Evolutionary conservation across 192 early-diverging fungal species (phyloP).

Genomic region (Endogone sp.): DNA sequence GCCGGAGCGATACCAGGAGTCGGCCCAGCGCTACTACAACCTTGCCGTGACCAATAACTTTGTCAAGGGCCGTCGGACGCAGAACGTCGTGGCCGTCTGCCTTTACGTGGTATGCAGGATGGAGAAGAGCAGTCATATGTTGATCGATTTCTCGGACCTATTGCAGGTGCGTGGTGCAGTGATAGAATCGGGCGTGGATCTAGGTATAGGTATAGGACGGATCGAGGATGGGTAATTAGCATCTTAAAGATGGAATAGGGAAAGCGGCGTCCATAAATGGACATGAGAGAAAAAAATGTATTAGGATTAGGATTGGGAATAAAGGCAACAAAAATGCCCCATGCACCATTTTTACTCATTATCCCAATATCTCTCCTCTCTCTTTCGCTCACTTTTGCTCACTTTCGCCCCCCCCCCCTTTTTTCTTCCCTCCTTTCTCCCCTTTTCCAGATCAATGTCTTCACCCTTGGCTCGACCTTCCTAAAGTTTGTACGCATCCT

Average conservation of each 20-base stretch:
- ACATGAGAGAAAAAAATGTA: background rate
- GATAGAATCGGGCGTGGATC: too few species aligned
- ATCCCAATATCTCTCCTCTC: too few species aligned
- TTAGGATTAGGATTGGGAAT: too few species aligned
- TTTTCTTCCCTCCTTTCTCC: background rate
- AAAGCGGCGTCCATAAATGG: background rate
- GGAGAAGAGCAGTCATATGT: constrained; percentile 85
- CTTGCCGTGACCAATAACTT: constrained; percentile 78
- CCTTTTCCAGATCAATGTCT: constrained; percentile 74
- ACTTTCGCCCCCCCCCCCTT: too few species aligned
- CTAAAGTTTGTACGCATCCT: constrained; percentile 67
- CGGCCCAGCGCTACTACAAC: constrained; percentile 83
- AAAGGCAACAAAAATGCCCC: too few species aligned
- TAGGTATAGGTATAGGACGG: too few species aligned
- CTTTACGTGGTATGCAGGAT: constrained; percentile 87
- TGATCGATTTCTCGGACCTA: constrained; percentile 94
- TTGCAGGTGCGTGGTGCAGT: constrained; percentile 54
- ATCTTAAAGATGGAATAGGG: background rate
- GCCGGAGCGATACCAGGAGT: constrained; percentile 70
- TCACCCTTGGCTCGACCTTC: constrained; percentile 82
- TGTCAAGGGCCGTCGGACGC: constrained; percentile 75
- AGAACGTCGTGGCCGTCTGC: constrained; percentile 81
- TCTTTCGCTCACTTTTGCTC: constrained; percentile 1
- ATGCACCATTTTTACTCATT: background rate
- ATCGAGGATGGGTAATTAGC: too few species aligned